Evolutionary conservation across 305 asterid species (phyloP).

Genomic region (Vinca major): DNA sequence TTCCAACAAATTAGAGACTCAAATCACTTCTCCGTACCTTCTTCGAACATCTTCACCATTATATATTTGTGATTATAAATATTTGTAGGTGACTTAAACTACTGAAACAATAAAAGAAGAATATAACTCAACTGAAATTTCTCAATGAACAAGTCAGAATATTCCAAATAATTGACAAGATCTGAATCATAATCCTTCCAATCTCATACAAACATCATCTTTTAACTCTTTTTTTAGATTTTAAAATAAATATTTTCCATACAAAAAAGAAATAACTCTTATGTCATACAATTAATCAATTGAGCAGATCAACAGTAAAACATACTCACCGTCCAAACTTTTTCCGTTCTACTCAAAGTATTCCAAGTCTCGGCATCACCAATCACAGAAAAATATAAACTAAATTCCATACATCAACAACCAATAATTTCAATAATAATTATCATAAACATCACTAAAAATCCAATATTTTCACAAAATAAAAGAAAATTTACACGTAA

Average conservation of each 20-base stretch:
- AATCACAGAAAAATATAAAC: slow-evolving; percentile 12
- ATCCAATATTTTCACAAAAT: background rate
- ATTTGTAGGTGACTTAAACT: background rate
- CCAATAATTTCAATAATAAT: background rate
- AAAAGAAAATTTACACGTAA: background rate
- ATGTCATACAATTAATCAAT: background rate
- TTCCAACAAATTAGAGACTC: background rate
- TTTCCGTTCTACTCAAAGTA: slow-evolving; percentile 7
- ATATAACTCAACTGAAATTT: background rate
- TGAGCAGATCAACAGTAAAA: background rate
- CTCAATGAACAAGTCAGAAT: background rate
- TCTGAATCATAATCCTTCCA: background rate
- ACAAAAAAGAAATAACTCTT: background rate
- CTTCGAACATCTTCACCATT: background rate
- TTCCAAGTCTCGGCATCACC: slow-evolving; percentile 6
- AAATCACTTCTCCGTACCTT: background rate
- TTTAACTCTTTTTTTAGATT: background rate
- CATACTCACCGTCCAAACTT: slow-evolving; percentile 9
- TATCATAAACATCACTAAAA: background rate
- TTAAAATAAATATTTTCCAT: too few species aligned
- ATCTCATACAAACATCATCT: background rate
- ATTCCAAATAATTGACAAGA: background rate
- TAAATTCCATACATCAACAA: slow-evolving; percentile 14
- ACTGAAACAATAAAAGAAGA: background rate
- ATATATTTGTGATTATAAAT: background rate